phyloP scores from a whole-genome alignment of 148 eudicot genomes.

The Rhododendron ovatum region DNA sequence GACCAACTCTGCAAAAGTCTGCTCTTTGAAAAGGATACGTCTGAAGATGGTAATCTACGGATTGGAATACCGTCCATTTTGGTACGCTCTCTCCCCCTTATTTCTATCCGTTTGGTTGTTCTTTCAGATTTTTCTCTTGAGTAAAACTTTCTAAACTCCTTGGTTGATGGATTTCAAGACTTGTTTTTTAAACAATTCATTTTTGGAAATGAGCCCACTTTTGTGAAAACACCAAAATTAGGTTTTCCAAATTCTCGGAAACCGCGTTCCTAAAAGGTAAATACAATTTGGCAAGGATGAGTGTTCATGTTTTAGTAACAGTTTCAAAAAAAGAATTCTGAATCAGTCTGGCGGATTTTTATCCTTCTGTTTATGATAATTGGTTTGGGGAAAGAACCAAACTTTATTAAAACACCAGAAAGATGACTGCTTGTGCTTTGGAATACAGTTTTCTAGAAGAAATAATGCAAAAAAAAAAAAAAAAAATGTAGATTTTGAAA shows the following conservation, averaged over 20 bases:
- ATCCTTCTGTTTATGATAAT: not conserved
- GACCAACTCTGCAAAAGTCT: not conserved
- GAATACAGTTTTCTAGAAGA: not conserved
- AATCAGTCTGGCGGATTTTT: not conserved
- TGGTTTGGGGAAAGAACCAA: not conserved
- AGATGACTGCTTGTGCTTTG: not conserved
- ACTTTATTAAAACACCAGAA: not conserved
- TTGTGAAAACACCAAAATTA: not conserved
- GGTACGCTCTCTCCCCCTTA: not conserved
- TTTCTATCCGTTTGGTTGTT: not conserved
- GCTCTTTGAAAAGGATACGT: not conserved
- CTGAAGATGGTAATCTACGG: not conserved
- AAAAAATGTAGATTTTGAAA: not conserved
- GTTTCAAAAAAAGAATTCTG: not conserved
- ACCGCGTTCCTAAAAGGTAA: not conserved
- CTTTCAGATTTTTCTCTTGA: not conserved
- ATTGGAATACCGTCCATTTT: not conserved
- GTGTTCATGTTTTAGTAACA: not conserved
- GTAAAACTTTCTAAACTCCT: not conserved
- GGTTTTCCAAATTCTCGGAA: no score
- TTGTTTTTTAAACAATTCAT: not conserved
- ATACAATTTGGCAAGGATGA: not conserved
- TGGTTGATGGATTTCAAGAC: not conserved
- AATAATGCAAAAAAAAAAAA: not conserved
- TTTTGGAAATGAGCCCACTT: not conserved